Percentiles rank a stretch among this genome's conserved stretches.
Conservation (phyloP, 495 filamentous ascomycete genomes). For the Apiosordaria backusii region DNA sequence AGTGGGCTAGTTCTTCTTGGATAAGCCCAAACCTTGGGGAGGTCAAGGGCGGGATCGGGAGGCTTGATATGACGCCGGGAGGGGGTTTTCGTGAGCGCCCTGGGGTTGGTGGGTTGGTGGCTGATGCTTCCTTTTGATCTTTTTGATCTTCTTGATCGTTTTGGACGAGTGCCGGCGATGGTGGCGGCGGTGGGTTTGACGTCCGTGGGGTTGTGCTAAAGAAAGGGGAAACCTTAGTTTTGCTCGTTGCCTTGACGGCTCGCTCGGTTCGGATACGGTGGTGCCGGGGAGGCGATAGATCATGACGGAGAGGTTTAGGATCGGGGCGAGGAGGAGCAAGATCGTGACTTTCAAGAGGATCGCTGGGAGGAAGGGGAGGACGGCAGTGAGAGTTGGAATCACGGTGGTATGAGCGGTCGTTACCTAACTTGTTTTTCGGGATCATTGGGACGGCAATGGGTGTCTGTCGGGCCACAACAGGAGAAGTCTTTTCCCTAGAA, state of each 20-base stretch:
- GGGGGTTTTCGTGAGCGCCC: constrained; percentile 21
- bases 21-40: constrained; percentile 67
- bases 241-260: constrained; percentile 19
- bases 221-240: constrained; percentile 38
- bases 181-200: background rate
- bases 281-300: background rate
- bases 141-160: background rate
- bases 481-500: background rate
- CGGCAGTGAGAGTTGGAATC: background rate
- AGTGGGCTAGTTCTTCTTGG: constrained; percentile 70
- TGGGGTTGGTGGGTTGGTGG: constrained; percentile 14
- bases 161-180: background rate
- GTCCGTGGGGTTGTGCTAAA: constrained; percentile 27
- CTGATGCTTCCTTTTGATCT: background rate
- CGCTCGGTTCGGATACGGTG: background rate
- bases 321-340: background rate
- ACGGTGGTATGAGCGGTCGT: background rate
- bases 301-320: background rate
- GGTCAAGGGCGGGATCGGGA: constrained; percentile 68
- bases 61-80: constrained; percentile 54
- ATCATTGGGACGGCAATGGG: background rate
- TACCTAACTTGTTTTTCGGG: background rate
- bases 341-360: too few species aligned
- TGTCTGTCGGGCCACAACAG: background rate
- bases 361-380: background rate